phyloP scores from a whole-genome alignment of 179 eudicot genomes.

The Pouteria campechiana region DNA sequence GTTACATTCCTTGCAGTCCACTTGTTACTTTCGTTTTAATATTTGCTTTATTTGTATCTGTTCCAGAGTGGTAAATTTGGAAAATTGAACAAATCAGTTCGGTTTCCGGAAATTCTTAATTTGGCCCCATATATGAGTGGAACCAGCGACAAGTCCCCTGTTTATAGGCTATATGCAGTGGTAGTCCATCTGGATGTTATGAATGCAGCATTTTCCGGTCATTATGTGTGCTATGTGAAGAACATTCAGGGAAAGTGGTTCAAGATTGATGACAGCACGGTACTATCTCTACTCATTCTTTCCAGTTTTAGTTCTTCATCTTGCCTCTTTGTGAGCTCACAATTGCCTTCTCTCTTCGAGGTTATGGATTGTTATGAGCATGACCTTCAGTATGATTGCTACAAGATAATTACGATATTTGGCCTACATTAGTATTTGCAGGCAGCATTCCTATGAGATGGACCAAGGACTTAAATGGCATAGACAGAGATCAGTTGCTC shows the following conservation, averaged over 20 bases:
- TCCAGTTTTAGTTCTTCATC: not conserved
- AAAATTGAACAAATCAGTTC: slow-evolving; percentile 73
- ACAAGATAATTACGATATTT: too few relatives aligned
- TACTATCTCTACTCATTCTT: slow-evolving; percentile 18
- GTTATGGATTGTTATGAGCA: not conserved
- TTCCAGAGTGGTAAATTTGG: slow-evolving; percentile 78
- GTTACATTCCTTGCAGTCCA: not conserved
- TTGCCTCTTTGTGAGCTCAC: not conserved
- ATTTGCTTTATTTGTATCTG: slow-evolving; percentile 5
- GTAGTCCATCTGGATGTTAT: slow-evolving; percentile 80
- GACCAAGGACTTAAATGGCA: too few relatives aligned
- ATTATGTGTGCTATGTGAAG: slow-evolving; percentile 74
- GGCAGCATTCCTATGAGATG: too few relatives aligned
- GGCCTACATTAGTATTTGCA: too few relatives aligned
- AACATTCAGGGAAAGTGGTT: slow-evolving; percentile 75
- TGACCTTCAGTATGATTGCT: too few relatives aligned
- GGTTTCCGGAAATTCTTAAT: slow-evolving; percentile 68
- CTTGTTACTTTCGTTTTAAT: not conserved
- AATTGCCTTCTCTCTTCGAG: slow-evolving; percentile 2
- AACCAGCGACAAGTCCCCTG: slow-evolving; percentile 58
- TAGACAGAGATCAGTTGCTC: too few relatives aligned
- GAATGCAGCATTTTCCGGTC: slow-evolving; percentile 89
- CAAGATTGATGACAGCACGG: slow-evolving; percentile 75
- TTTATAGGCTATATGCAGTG: slow-evolving; percentile 77
- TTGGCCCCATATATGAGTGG: slow-evolving; percentile 78